Evolutionary conservation across 768 basidiomycete genomes (phyloP).

Genomic region (Sarcomyxa edulis): DNA sequence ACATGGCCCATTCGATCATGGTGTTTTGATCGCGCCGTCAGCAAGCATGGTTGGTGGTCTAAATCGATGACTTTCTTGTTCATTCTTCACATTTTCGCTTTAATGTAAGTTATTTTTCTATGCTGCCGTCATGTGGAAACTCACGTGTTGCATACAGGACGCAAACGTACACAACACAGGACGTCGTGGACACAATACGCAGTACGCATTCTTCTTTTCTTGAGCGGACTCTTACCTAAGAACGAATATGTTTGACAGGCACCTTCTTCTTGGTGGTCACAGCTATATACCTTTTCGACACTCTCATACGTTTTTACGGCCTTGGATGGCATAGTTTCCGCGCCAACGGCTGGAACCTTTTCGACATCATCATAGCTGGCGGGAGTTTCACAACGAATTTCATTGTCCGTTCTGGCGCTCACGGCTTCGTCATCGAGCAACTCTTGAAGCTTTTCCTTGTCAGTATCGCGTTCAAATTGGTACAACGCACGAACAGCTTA

Average conservation of each 20-base stretch:
- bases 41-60: constrained; percentile 94
- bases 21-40: constrained; percentile 89
- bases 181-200: constrained; percentile 46
- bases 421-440: constrained; percentile 52
- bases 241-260: constrained; percentile 54
- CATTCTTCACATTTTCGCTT: constrained; percentile 70
- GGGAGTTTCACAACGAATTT: constrained; percentile 85
- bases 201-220: constrained; percentile 31
- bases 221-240: constrained; percentile 6
- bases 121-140: constrained; percentile 3
- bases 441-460: constrained; percentile 91
- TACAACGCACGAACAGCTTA: constrained; percentile 79
- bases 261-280: constrained; percentile 73
- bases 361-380: constrained; percentile 74
- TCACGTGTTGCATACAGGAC: constrained; percentile 46
- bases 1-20: constrained; percentile 55
- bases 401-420: constrained; percentile 51
- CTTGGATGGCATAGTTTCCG: constrained; percentile 81
- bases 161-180: constrained; percentile 59
- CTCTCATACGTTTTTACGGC: constrained; percentile 72
- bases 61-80: constrained; percentile 75
- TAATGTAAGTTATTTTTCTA: constrained; percentile 55
- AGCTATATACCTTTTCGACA: constrained; percentile 71
- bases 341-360: constrained; percentile 93
- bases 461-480: constrained; percentile 89